Evolutionary conservation across 768 basidiomycete genomes (phyloP), one percentile per base, ranked within the genome.

Genomic region (Rhodotorula taiwanensis): DNA sequence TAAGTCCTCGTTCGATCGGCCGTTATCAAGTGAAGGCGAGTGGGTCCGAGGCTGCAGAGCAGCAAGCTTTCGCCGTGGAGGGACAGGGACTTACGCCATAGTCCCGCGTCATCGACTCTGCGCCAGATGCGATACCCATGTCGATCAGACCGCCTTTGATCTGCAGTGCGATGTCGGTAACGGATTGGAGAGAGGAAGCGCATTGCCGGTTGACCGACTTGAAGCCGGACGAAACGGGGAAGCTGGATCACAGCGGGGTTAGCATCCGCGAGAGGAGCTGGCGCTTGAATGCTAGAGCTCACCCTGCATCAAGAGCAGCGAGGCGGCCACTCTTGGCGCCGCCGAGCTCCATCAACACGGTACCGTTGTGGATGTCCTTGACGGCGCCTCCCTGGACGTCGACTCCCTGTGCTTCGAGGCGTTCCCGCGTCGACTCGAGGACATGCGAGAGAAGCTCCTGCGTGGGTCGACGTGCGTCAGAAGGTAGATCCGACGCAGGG

Each of bases 181-280:
- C 72, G 43, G 78, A 75, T 34, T 76, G 77, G 15, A 79, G 70
- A 47, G 75, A 75, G 7, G 77, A 78, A 0, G 77, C 77, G 70
- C 78, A 79, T 64, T 78, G 78, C 53, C 78, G 69, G 74, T 79
- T 79, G 65, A 78, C 73, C 5, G 78, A 77, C 72, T 76, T 76
- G 73, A 77, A 68, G 36, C 76, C 73, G 18, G 74, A 62, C 71
- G 75, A 75, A 65, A 75, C 74, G 30, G 78, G 77, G 60, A 78
- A 63, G 23, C 71, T 67, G 64, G 4, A 18, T n/a, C n/a, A n/a
- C n/a, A n/a, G n/a, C n/a, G n/a, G n/a, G n/a, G n/a, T n/a, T n/a
- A n/a, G n/a, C n/a, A n/a, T n/a, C n/a, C n/a, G 16, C 15, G 52
- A 25, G 27, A 21, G 42, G 34, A 25, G 20, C n/a, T 15, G 9